phyloP scores from a whole-genome alignment of 192 early-diverging fungal genomes.

The Rhizoclosmatium globosum region DNA sequence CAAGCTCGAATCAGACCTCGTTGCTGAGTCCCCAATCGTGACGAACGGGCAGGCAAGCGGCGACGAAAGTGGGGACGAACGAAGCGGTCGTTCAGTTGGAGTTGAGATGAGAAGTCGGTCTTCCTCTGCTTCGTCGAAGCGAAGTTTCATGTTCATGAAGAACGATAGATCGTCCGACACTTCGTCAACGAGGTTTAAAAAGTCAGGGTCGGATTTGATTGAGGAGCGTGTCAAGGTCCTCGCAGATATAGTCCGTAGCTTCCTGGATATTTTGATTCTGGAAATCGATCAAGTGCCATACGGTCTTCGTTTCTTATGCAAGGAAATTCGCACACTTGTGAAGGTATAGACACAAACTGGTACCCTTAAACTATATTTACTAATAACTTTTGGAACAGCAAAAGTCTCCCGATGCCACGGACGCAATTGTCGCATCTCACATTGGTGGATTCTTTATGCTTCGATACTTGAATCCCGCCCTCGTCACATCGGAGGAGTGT shows the following conservation, averaged over 20 bases:
- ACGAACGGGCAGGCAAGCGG: neutral
- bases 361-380: neutral
- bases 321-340: conserved; percentile 92
- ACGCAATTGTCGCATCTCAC: conserved; percentile 88
- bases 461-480: conserved; percentile 97
- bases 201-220: neutral
- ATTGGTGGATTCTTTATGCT: conserved; percentile 98
- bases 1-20: conserved; percentile 61
- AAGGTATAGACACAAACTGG: conserved; percentile 53
- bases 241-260: conserved; percentile 75
- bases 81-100: neutral
- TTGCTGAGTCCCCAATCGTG: neutral
- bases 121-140: neutral
- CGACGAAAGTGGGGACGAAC: neutral
- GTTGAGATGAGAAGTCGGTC: neutral
- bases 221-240: neutral
- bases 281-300: conserved; percentile 88
- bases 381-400: conserved; percentile 51
- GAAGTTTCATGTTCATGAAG: neutral
- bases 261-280: conserved; percentile 86
- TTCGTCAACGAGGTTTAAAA: neutral
- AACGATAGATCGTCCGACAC: neutral
- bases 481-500: conserved; percentile 95
- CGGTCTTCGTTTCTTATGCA: conserved; percentile 98
- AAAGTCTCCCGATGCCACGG: conserved; percentile 90